These are phyloP conservation scores for Amesomyces nigricolor DNA, from an alignment of 2,329 filamentous ascomycete species.

Conservation along the genomic window DNA sequence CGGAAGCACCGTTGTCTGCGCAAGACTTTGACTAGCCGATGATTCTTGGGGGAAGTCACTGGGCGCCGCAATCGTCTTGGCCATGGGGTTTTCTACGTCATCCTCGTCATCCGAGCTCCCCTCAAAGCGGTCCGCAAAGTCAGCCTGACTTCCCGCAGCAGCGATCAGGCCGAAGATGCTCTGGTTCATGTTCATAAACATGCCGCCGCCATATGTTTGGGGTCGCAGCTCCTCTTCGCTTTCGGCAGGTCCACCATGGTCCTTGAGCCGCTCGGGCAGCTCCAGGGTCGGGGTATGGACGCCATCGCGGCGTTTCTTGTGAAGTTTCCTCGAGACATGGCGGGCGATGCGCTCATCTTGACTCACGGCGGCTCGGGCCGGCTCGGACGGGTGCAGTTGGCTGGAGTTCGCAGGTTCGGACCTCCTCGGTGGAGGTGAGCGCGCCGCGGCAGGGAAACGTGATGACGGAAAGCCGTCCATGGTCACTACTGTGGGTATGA, in stretches of 20 bases:
- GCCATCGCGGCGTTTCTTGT: constrained; percentile 40
- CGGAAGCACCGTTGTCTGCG: constrained; percentile 51
- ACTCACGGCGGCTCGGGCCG: constrained; percentile 8
- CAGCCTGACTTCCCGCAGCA: constrained; percentile 73
- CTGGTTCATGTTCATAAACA: constrained; percentile 78
- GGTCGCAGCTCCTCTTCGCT: constrained; percentile 44
- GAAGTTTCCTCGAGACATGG: constrained; percentile 40
- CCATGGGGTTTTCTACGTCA: constrained; percentile 29
- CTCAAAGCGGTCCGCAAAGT: constrained; percentile 77
- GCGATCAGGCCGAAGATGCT: constrained; percentile 91
- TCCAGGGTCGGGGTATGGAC: constrained; percentile 40
- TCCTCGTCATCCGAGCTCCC: constrained; percentile 75
- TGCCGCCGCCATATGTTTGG: constrained; percentile 39
- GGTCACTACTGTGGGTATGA: background rate
- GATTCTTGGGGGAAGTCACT: constrained; percentile 15
- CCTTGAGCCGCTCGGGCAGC: constrained; percentile 49
- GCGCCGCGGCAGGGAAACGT: background rate
- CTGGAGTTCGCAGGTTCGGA: constrained; percentile 6
- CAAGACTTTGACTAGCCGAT: constrained; percentile 23
- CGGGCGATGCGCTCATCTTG: constrained; percentile 35
- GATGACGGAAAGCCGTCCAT: constrained; percentile 6
- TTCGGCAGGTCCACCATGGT: constrained; percentile 43
- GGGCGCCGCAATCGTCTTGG: constrained; percentile 24
- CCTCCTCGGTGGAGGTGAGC: background rate
- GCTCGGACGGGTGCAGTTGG: constrained; percentile 17